phyloP scores from a whole-genome alignment of 805 yeast genomes.

The Teunomyces tritomae region DNA sequence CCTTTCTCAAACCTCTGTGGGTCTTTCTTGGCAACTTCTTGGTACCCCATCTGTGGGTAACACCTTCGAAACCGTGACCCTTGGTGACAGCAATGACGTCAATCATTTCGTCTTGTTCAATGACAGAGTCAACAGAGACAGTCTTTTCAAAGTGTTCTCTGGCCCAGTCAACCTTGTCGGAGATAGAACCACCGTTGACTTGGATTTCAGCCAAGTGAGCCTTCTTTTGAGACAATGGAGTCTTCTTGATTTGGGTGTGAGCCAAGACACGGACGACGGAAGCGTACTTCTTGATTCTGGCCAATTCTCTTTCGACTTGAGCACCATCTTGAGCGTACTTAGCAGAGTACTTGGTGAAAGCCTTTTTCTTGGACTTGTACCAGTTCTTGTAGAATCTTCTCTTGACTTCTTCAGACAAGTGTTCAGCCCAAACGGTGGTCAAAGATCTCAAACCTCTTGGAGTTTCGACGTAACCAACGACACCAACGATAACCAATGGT shows the following conservation, averaged over 20 bases:
- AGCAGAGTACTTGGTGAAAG: slow-evolving; percentile 99
- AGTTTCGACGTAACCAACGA: slow-evolving; percentile 99
- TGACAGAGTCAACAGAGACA: slow-evolving; percentile 90
- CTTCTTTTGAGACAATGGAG: slow-evolving; percentile 98
- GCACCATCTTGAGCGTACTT: slow-evolving; percentile 92
- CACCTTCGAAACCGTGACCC: slow-evolving; percentile 99
- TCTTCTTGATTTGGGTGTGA: slow-evolving; percentile 99
- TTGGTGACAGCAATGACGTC: slow-evolving; percentile 99
- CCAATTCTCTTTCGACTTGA: slow-evolving; percentile 91
- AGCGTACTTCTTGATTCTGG: slow-evolving; percentile 98
- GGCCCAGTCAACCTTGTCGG: slow-evolving; percentile 99
- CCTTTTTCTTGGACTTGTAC: slow-evolving; percentile 99
- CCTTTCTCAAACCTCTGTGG: slow-evolving; percentile 99
- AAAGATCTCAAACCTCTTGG: slow-evolving; percentile 99
- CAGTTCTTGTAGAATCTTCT: slow-evolving; percentile 99
- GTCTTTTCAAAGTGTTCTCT: slow-evolving; percentile 99
- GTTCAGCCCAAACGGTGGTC: slow-evolving; percentile 99
- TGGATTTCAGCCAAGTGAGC: slow-evolving; percentile 99
- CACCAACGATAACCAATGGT: slow-evolving; percentile 98
- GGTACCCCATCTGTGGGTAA: slow-evolving; percentile 99
- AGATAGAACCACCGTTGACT: slow-evolving; percentile 97
- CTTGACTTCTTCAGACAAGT: slow-evolving; percentile 97
- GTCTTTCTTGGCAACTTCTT: slow-evolving; percentile 99
- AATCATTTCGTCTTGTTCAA: slow-evolving; percentile 98
- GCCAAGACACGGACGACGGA: slow-evolving; percentile 97